Percentiles rank a stretch among this genome's conserved stretches.
phyloP scores from a whole-genome alignment of 2,329 filamentous ascomycete species.

The Penicillium sp. region DNA sequence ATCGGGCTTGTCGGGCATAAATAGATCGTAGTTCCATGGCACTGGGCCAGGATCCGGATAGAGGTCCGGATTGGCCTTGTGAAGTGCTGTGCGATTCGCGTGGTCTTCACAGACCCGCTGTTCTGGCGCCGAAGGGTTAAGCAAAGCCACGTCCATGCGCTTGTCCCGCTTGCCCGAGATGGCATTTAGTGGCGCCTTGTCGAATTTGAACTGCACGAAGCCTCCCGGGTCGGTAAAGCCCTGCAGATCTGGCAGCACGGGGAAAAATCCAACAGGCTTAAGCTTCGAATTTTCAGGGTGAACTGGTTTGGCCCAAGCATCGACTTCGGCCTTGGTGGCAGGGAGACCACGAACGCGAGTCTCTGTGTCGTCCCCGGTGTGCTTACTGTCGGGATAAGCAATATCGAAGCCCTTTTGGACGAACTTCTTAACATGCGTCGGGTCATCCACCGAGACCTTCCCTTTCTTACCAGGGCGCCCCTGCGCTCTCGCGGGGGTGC shows the following conservation, averaged over 20 bases:
- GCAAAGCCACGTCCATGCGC: conserved; percentile 54
- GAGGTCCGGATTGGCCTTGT: conserved; percentile 46
- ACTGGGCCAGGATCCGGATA: conserved; percentile 50
- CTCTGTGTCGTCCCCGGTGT: conserved; percentile 51
- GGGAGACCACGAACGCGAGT: conserved; percentile 51
- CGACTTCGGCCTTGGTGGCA: conserved; percentile 49
- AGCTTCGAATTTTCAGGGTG: conserved; percentile 55
- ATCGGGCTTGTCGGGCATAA: conserved; percentile 48
- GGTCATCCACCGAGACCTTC: conserved; percentile 49
- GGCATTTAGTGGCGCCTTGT: conserved; percentile 51
- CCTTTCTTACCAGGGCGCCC: conserved; percentile 26
- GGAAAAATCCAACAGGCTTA: conserved; percentile 55
- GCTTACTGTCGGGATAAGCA: conserved; percentile 56
- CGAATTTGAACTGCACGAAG: conserved; percentile 58
- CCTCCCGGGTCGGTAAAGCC: conserved; percentile 54
- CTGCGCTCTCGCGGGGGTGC: conserved; percentile 23
- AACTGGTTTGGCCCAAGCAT: conserved; percentile 55
- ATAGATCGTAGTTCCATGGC: conserved; percentile 56
- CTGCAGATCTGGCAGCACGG: conserved; percentile 56
- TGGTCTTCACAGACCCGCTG: conserved; percentile 46
- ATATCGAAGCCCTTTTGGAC: conserved; percentile 60
- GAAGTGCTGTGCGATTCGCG: conserved; percentile 44
- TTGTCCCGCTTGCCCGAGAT: conserved; percentile 49
- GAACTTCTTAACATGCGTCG: conserved; percentile 55
- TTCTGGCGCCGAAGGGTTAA: conserved; percentile 49